Evolutionary conservation across 2,329 filamentous ascomycete species (phyloP).

Genomic region (Penicillium sp.): DNA sequence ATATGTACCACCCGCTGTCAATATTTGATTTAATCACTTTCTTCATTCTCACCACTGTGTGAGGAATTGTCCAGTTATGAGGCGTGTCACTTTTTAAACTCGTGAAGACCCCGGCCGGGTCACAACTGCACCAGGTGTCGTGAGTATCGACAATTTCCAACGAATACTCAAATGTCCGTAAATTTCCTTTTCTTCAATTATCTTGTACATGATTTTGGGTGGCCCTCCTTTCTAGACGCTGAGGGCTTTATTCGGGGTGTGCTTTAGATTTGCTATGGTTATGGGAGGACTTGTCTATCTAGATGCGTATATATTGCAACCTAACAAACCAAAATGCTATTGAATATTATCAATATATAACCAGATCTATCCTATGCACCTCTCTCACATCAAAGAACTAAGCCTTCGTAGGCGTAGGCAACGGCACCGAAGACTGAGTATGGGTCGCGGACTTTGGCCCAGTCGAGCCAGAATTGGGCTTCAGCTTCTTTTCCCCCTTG

Average conservation of each 20-base stretch:
- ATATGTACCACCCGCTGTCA: conserved; percentile 7
- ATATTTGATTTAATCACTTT: conserved; percentile 2
- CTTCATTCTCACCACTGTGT: background rate
- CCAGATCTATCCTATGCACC: background rate
- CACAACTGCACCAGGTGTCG: background rate
- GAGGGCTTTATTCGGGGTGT: background rate
- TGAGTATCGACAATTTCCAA: background rate
- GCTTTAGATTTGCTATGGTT: background rate
- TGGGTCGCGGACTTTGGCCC: conserved; percentile 46
- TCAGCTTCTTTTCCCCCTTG: conserved; percentile 46
- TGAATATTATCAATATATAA: background rate
- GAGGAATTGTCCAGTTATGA: conserved; percentile 12
- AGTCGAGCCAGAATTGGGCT: conserved; percentile 38
- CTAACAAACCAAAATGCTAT: background rate
- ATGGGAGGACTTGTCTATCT: background rate
- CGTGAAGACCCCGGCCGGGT: too few relatives aligned
- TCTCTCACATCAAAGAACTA: background rate
- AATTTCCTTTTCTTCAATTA: background rate
- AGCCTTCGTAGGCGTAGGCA: conserved; percentile 24
- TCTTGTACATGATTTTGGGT: conserved; percentile 5
- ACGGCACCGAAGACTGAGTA: conserved; percentile 41
- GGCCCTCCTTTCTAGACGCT: background rate
- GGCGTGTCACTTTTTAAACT: conserved; percentile 5
- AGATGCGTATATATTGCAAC: background rate
- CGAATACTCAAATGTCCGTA: background rate